Evolutionary conservation across 176 grass and related monocot genomes (phyloP), one percentile per base, ranked within the genome.

Genomic region (Pontederia crassipes): DNA sequence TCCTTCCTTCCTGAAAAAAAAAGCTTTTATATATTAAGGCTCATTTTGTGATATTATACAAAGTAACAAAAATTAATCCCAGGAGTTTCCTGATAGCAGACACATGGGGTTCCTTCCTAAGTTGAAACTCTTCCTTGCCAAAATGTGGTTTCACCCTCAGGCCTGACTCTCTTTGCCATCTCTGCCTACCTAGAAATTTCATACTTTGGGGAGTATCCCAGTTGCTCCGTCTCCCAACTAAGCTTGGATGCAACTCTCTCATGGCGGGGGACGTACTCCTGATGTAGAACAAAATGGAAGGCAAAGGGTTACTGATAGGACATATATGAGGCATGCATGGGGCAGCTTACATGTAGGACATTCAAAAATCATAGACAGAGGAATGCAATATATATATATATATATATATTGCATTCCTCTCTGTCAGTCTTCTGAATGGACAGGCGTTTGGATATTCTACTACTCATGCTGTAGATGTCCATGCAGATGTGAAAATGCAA

Each of bases 241-340:
- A 93, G 79, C 75, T 80, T 81, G 12, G 88, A 86, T 8, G 85
- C 94, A 52, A 89, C 82, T 72, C 82, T 99, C 67, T 99, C 94
- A 12, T 83, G 84, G 79, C 89, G 86, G 28, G 94, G 94, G 68
- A 86, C 82, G 72, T 93, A 93, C 17, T 93, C 88, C 94, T 98
- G 70, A 29, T 64, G 9, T 40, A 40, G 2, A 16, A 46, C 58
- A 8, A 29, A 8, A 61, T 57, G 29, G 10, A n/a, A 40, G 32
- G 6, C 32, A 40, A 48, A 9, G 11, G 27, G 17, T 48, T 8
- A 45, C 32, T 17, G 16, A 8, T 17, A 10, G 48, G 45, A 64
- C 6, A 40, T 4, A 48, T n/a, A 62, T 14, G 11, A 26, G 1
- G 1, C 9, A 17, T 15, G n/a, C 6, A 64, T 17, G 27, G 12